phyloP scores from a whole-genome alignment of 805 yeast species.

The Candida nemodendra region DNA sequence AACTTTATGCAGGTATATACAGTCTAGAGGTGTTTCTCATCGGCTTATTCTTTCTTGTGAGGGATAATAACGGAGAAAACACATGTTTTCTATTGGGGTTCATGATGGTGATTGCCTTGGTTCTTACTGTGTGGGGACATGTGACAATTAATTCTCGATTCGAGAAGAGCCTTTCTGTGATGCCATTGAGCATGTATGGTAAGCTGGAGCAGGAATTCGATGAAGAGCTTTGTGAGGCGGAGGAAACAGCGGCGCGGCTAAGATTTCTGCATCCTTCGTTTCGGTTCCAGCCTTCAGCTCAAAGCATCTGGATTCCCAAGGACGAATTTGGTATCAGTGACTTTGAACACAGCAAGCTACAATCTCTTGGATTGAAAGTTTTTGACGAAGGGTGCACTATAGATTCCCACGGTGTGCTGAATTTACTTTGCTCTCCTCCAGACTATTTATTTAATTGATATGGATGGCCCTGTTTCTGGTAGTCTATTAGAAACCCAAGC shows the following conservation, averaged over 20 bases:
- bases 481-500: no score
- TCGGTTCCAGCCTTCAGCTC: slow-evolving; percentile 20
- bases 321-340: slow-evolving; percentile 35
- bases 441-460: slow-evolving; percentile 12
- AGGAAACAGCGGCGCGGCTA: slow-evolving; percentile 8
- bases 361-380: slow-evolving; percentile 21
- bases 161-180: slow-evolving; percentile 32
- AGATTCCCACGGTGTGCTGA: slow-evolving; percentile 9
- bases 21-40: slow-evolving; percentile 75
- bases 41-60: slow-evolving; percentile 69
- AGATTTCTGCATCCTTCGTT: slow-evolving; percentile 25
- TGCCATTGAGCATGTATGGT: slow-evolving; percentile 35
- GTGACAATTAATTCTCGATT: slow-evolving; percentile 46
- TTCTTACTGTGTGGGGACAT: slow-evolving; percentile 59
- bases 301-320: slow-evolving; percentile 27
- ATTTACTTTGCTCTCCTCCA: slow-evolving; percentile 18
- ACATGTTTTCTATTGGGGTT: slow-evolving; percentile 45
- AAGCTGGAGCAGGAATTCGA: slow-evolving; percentile 9
- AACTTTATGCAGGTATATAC: slow-evolving; percentile 77
- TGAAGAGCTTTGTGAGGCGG: slow-evolving; percentile 3
- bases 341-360: slow-evolving; percentile 22
- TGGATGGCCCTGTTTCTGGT: no score
- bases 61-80: slow-evolving; percentile 46
- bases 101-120: slow-evolving; percentile 49
- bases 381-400: slow-evolving; percentile 20